Evolutionary conservation across 805 yeast genomes (phyloP), one percentile per base, ranked within the genome.

Genomic region (Yamadazyma laniorum): DNA sequence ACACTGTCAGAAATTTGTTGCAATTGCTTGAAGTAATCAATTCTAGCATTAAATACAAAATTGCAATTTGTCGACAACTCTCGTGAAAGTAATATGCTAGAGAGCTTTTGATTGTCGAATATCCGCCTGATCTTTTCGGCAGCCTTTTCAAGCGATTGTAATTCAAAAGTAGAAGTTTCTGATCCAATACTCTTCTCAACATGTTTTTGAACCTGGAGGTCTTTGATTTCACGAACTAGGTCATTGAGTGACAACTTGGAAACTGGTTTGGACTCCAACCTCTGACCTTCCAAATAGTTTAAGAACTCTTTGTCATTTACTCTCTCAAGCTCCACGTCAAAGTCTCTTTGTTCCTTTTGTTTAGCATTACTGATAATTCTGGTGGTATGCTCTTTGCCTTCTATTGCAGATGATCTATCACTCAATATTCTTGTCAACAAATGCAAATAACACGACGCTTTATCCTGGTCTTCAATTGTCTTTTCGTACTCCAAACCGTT

Each of bases 1-100:
- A 91, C 90, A 29, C 80, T 80, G 59, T 93, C 98, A 0, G 97
- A 88, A 17, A 90, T 73, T 36, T 73, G 82, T 58, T 93, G 99
- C 21, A 93, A 70, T 44, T 87, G 90, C 50, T 80, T 79, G 63
- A 82, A 93, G 58, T 90, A 93, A 29, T 75, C 84, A 26, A 91
- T 74, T 36, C 91, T 78, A n/a, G 80, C 65, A 59, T 91, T 93
- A 62, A 81, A 91, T 1, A 85, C 72, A 22, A 74, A 73, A 45
- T 87, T 79, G 43, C 81, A 64, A 29, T 67, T 64, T 15, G 74
- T 72, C 28, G 75, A 67, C 11, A 74, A 51, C 42, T 75, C 83
- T 27, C 72, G 69, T 21, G 70, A 72, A 29, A 77, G 48, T 8
- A 58, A 51, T 0, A 55, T 55, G 22, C 70, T 48, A 14, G 72